phyloP scores from a whole-genome alignment of 306 rosid genomes.

The Inga laurina region DNA sequence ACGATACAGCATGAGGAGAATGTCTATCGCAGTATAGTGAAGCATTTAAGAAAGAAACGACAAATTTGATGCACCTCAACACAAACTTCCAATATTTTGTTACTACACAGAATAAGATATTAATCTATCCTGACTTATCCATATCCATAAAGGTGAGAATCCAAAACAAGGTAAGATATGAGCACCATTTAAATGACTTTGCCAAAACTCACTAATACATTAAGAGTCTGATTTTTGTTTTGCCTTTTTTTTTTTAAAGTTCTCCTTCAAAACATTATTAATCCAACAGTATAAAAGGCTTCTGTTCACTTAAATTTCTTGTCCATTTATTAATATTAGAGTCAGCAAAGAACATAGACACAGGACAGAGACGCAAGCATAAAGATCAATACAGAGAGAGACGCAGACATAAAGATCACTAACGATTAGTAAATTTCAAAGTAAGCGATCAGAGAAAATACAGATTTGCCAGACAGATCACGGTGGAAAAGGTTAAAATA shows the following conservation, averaged over 20 bases:
- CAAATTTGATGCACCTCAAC: background rate
- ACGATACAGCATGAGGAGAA: background rate
- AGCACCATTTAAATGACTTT: background rate
- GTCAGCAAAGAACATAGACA: background rate
- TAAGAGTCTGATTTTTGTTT: background rate
- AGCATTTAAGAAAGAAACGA: background rate
- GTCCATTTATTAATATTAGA: background rate
- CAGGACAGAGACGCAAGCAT: background rate
- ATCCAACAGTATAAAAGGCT: background rate
- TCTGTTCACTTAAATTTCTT: background rate
- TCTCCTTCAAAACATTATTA: background rate
- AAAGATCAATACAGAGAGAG: background rate
- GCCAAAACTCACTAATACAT: background rate
- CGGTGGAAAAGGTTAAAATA: background rate
- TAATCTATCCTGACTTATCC: background rate
- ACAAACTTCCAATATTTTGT: background rate
- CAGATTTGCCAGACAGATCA: constrained; percentile 22
- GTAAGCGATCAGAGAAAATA: background rate
- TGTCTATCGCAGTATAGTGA: background rate
- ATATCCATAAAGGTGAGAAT: background rate
- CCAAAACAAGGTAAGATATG: background rate
- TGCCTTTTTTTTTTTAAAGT: background rate
- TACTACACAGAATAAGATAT: no score
- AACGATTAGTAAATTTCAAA: background rate
- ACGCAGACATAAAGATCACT: background rate